Base-by-base conservation (phyloP, 208 protist species). In the Phytomonas francai region DNA sequence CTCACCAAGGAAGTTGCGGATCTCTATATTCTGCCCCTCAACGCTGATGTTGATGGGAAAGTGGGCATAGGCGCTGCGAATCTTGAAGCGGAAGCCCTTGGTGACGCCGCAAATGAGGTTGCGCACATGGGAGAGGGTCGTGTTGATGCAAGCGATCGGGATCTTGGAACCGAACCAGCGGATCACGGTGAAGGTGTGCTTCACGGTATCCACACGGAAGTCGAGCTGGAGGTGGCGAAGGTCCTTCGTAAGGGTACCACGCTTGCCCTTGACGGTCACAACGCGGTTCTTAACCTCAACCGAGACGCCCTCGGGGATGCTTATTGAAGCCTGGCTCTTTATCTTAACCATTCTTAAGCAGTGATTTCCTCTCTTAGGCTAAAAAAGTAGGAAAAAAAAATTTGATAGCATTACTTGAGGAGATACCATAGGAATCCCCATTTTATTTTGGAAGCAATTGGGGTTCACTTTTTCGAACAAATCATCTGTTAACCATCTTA, bases 1-100 rank as follows among this genome's bases (percentile, higher is more conserved):
- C 92, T 99, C 97, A 71, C 98, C 97, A n/a, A 99, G 86, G 95
- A 99, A 99, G 91, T 99, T 99, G 76, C 97, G 95, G 81, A 99
- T 98, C 84, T 99, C 97, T 66, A 99, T 84, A 36, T 72, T 73
- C 77, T 94, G 97, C 63, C 87, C 90, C 68, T 97, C 84, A 72
- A 99, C 81, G 25, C 81, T 84, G 57, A 97, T 85, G 77, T 98
- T 98, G 82, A 99, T 99, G 76, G 98, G 99, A 88, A 99, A 99
- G 92, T 99, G 98, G 29, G 97, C 97, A 87, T 99, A 99, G 67
- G 99, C 98, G 71, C 98, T 97, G 68, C 96, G 91, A 88, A 99
- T 98, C 88, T 98, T 99, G 97, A 99, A 99, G 79, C 97, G 82
- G 87, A 93, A 99, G 72, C 99, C 99, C 79, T 97, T 95, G 65